These are phyloP conservation scores for Trichophyton benhamiae DNA, from an alignment of 2,329 filamentous ascomycete genomes.

Conservation along the genomic window DNA sequence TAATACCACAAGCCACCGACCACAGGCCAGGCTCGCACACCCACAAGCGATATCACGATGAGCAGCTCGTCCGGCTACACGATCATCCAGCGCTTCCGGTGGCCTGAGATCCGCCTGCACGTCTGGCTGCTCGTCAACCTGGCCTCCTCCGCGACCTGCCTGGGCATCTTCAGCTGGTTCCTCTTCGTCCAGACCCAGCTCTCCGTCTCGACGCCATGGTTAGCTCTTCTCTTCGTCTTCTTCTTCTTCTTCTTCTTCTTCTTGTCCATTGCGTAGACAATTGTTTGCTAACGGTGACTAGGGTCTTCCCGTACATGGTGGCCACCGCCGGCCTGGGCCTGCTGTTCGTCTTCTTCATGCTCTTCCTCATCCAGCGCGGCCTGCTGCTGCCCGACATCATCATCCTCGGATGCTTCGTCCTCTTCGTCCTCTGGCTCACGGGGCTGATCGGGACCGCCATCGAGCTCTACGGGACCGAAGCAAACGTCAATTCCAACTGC, in stretches of 20 bases:
- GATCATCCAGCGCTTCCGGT: conserved; percentile 40
- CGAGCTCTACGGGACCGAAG: conserved; percentile 46
- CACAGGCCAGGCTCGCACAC: neutral
- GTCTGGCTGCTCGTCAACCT: conserved; percentile 53
- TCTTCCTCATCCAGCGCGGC: conserved; percentile 44
- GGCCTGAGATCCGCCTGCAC: conserved; percentile 54
- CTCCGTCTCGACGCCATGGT: conserved; percentile 49
- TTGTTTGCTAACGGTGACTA: conserved; percentile 19
- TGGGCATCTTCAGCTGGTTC: conserved; percentile 51
- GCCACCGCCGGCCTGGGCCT: conserved; percentile 45
- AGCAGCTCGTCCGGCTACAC: conserved; percentile 5
- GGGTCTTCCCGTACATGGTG: conserved; percentile 54
- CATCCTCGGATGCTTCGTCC: conserved; percentile 48
- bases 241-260: neutral
- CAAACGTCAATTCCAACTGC: conserved; percentile 48
- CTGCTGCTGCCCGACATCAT: conserved; percentile 48
- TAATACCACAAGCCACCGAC: neutral
- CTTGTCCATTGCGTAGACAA: neutral
- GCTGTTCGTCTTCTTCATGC: conserved; percentile 46
- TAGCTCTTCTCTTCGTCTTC: conserved; percentile 13
- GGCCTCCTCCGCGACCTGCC: conserved; percentile 43
- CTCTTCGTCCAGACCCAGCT: conserved; percentile 46
- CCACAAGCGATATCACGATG: neutral
- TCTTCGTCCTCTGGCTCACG: conserved; percentile 49
- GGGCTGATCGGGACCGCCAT: conserved; percentile 52